Evolutionary conservation across 495 filamentous ascomycete species (phyloP).

Genomic region (Friedmanniomyces endolithicus): DNA sequence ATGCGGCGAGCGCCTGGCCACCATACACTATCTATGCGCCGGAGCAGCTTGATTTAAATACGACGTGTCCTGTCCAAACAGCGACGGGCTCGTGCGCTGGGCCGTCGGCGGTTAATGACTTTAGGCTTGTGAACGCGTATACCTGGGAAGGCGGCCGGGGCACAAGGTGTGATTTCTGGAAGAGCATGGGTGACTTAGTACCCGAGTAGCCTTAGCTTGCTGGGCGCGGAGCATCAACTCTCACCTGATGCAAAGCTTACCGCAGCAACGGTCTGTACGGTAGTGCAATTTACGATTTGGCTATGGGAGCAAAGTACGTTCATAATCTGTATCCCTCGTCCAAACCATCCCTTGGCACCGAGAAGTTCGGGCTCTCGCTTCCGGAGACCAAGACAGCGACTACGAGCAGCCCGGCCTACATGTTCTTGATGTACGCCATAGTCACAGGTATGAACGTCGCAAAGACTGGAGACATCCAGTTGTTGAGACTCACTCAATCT

Average conservation of each 20-base stretch:
- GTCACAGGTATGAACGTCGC: slow-evolving; percentile 33
- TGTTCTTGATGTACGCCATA: slow-evolving; percentile 39
- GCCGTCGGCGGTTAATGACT: slow-evolving; percentile 1
- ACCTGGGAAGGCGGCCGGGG: slow-evolving; percentile 23
- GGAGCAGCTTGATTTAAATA: slow-evolving; percentile 7
- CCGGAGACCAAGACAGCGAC: slow-evolving; percentile 17
- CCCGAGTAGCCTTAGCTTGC: slow-evolving; percentile 20
- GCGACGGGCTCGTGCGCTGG: not conserved
- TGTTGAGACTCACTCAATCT: too few species aligned
- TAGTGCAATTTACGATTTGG: too few species aligned
- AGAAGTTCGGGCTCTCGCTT: slow-evolving; percentile 18
- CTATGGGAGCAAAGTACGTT: too few species aligned
- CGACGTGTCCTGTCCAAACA: slow-evolving; percentile 2
- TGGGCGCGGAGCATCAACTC: too few species aligned
- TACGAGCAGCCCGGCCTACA: slow-evolving; percentile 26
- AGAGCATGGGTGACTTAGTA: slow-evolving; percentile 14
- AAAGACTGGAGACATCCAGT: slow-evolving; percentile 38
- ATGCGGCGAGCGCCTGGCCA: slow-evolving; percentile 1
- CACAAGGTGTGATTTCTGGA: slow-evolving; percentile 22
- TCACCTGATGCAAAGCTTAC: too few species aligned
- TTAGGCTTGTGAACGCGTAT: slow-evolving; percentile 19
- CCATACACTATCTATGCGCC: slow-evolving; percentile 9
- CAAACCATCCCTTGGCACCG: slow-evolving; percentile 15
- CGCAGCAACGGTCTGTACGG: too few species aligned
- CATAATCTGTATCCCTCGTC: too few species aligned